Base-by-base conservation (phyloP, 495 filamentous ascomycete genomes). In the Daldinia grandis region DNA sequence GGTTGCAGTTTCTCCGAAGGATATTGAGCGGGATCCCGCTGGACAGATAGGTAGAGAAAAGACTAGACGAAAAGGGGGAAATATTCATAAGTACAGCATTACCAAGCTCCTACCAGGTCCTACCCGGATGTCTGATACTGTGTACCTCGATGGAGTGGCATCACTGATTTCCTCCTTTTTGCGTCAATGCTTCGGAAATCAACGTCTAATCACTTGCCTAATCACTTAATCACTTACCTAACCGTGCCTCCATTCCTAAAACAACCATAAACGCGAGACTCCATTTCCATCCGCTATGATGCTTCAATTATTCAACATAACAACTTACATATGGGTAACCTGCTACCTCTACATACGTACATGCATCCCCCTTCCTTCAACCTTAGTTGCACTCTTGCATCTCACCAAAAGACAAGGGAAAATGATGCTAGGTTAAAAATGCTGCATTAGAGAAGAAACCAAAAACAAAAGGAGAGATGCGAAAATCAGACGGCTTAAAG, bases 101-200 rank as follows among this genome's bases (percentile, higher is more conserved):
- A 64, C 56, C 27, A 60, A 9, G 8, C 50, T 21, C 21, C 21
- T 57, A 57, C 59, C 40, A 58, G 58, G 50, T 60, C 49, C 58
- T 68, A 40, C 64, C 60, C 21, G 61, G 50, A 37, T n/a, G 27
- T 57, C 56, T 64, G 60, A 72, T 72, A 72, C 69, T 65, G 61
- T 68, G 40, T 72, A 68, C 64, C 42, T 68, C 19, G n/a, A 49
- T 61, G 27, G 17, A 37, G 21, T 61, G 27, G 25, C 25, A 17
- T 64, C 25, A 51, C 51, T 58, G 56, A 62, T 65, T 63, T 42
- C 25, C 54, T 62, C 35, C 54, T 47, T 68, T 65, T 70, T 54
- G n/a, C 15, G 59, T 62, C 49, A 64, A 68, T 56, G 38, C 56
- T 57, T 72, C 28, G 27, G 51, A 31, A 64, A 64, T 62, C 50